Evolutionary conservation across 2,329 filamentous ascomycete genomes (phyloP).

Genomic region (Verticillium longisporum): DNA sequence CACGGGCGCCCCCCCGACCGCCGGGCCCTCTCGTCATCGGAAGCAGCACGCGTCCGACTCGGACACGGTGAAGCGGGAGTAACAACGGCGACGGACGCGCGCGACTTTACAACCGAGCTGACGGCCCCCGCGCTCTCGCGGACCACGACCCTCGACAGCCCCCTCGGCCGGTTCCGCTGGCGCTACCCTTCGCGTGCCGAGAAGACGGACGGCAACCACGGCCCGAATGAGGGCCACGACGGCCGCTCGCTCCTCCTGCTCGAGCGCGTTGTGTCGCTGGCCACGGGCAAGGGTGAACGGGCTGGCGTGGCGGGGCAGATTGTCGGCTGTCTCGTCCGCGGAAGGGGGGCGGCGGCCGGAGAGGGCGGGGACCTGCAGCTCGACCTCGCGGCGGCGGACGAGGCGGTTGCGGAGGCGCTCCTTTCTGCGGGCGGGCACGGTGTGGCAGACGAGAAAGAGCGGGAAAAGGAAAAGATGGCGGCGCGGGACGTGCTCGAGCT

Average conservation of each 20-base stretch:
- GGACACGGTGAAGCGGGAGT: slow-evolving; percentile 15
- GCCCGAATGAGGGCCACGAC: slow-evolving; percentile 27
- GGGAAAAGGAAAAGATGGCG: background rate
- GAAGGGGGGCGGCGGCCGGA: slow-evolving; percentile 28
- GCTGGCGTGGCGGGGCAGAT: background rate
- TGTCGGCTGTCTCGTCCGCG: background rate
- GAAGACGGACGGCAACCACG: slow-evolving; percentile 19
- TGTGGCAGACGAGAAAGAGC: background rate
- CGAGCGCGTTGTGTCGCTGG: slow-evolving; percentile 33
- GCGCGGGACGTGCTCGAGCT: slow-evolving; percentile 34
- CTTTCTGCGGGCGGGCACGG: background rate
- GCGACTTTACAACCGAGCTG: slow-evolving; percentile 13
- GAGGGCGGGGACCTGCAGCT: slow-evolving; percentile 43
- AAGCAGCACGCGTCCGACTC: no score
- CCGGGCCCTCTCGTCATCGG: slow-evolving; percentile 6
- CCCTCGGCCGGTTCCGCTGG: slow-evolving; percentile 48
- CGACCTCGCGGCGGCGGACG: slow-evolving; percentile 29
- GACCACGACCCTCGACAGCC: slow-evolving; percentile 36
- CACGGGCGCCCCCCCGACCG: no score
- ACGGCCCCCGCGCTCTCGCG: slow-evolving; percentile 34
- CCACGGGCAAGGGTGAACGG: slow-evolving; percentile 8
- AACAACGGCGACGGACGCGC: slow-evolving; percentile 12
- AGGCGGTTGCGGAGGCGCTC: background rate
- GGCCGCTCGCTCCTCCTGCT: slow-evolving; percentile 41
- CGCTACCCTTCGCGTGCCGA: slow-evolving; percentile 42